Base-by-base conservation (phyloP, 2,329 filamentous ascomycete genomes). In the Dryadomyces sulphureus region DNA sequence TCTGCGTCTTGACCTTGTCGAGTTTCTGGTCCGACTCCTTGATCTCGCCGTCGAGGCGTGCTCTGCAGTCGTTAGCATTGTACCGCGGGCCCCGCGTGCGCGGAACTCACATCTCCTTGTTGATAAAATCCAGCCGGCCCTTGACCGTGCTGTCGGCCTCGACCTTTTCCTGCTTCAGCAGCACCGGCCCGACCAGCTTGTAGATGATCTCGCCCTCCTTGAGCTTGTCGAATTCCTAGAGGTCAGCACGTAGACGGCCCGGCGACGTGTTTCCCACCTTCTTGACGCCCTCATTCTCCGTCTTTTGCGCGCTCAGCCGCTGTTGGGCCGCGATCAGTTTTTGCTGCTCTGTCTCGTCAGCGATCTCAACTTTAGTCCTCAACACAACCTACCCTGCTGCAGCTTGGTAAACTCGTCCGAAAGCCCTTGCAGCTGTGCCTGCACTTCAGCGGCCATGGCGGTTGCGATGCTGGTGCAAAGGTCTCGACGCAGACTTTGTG, bases 91-190 rank as follows among this genome's bases (percentile, higher is more conserved):
- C 27, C 27, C 27, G 7, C 27, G 27, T 7, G 27, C 7, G 12
- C 9, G 4, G 17, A n/a, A 47, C 45, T 5, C 61, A 94, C 88
- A 96, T 92, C 60, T 98, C 90, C 58, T 90, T 86, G 53, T 81
- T 75, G 54, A 98, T 98, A 59, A 90, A 96, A 54, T 94, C 88
- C 43, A 98, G 63, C 21, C 92, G 79, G 19, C 86, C 86, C 55
- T 93, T 87, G 17, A 98, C 92, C 0, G 88, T 89, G 70, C 85
- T 83, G 53, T 88, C 79, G 0, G 92, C 92, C 61, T 98, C 92
- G 2, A 77, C 68, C 62, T 85, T 89, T 48, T 96, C 92, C 64
- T 98, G 92, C 71, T 96, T 95, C 57, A 98, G 65, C 34, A 98
- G 68, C 7, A 96, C 85, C 0, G 92, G 92, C 0, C 92, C 92